A percentile compares a stretch with the other conserved stretches of the same genome.
Evolutionary conservation across 371 early-diverging fungal genomes (phyloP).

Genomic region (Lichtheimia ornata): DNA sequence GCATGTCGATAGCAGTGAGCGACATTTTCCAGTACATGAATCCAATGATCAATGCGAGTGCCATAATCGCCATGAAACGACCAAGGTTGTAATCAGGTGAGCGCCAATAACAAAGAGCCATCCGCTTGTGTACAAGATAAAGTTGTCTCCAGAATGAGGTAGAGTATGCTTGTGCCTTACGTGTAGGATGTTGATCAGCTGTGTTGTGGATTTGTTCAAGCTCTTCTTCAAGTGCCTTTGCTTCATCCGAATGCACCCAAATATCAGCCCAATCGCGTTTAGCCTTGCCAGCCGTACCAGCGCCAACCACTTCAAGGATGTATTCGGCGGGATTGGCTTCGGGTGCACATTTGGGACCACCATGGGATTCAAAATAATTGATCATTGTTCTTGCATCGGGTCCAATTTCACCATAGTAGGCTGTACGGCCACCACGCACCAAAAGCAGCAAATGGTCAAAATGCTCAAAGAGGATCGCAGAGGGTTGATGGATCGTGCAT

Average conservation of each 20-base stretch:
- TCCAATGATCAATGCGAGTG: conserved; percentile 50
- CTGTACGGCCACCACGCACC: conserved; percentile 63
- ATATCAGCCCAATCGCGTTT: conserved; percentile 55
- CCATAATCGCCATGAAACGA: conserved; percentile 44
- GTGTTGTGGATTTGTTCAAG: conserved; percentile 23
- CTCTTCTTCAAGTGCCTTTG: conserved; percentile 25
- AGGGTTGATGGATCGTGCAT: conserved; percentile 73
- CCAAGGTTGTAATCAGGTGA: conserved; percentile 62
- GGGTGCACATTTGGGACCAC: conserved; percentile 56
- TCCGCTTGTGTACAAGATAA: conserved; percentile 46
- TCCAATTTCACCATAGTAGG: conserved; percentile 70
- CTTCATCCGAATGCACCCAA: conserved; percentile 50
- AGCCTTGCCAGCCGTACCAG: conserved; percentile 19
- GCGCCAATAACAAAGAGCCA: conserved; percentile 60
- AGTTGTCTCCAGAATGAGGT: conserved; percentile 38
- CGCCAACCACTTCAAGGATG: conserved; percentile 49
- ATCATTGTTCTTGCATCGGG: conserved; percentile 50
- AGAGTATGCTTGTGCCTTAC: conserved; percentile 27
- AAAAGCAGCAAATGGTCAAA: conserved; percentile 70
- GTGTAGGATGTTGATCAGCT: conserved; percentile 19
- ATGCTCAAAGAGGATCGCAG: conserved; percentile 60
- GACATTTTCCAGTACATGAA: conserved; percentile 62
- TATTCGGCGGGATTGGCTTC: conserved; percentile 73
- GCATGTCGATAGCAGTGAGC: conserved; percentile 52
- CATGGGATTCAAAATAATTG: conserved; percentile 63